These are phyloP conservation scores for Pleurotus eryngii DNA, from an alignment of 768 basidiomycete species.

Conservation along the genomic window DNA sequence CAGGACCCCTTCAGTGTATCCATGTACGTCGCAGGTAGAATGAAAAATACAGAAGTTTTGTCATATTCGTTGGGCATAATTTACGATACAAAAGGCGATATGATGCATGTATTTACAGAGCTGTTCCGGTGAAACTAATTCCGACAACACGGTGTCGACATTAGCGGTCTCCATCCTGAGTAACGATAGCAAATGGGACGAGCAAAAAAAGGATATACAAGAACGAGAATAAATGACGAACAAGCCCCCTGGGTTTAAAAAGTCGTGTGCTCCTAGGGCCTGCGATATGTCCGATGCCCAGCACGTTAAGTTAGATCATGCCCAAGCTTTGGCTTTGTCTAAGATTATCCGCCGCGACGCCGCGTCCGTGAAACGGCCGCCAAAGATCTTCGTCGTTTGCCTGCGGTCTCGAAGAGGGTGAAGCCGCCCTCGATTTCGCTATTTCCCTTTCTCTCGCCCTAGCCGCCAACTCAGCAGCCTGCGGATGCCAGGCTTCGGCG, in stretches of 20 bases:
- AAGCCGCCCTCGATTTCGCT: not conserved
- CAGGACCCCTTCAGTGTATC: too few species aligned
- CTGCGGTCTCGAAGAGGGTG: not conserved
- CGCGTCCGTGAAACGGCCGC: not conserved
- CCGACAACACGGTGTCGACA: too few species aligned
- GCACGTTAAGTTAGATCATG: not conserved
- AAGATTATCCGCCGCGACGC: constrained; percentile 3
- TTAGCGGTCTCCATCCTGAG: too few species aligned
- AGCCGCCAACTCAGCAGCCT: not conserved
- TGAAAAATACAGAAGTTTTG: too few species aligned
- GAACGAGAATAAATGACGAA: not conserved
- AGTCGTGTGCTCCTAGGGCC: not conserved
- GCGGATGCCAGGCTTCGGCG: not conserved
- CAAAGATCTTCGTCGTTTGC: constrained; percentile 2
- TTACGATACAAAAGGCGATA: too few species aligned
- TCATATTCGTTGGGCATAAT: too few species aligned
- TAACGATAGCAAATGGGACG: too few species aligned
- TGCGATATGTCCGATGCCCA: not conserved
- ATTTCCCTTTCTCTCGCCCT: not conserved
- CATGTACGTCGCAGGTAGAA: too few species aligned
- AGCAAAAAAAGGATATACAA: not conserved
- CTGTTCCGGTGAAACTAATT: too few species aligned
- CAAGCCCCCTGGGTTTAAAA: not conserved
- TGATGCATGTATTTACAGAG: too few species aligned
- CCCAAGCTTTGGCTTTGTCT: constrained; percentile 3